Conservation (phyloP, 106 monocot genomes). For the Dendrobium catenatum region DNA sequence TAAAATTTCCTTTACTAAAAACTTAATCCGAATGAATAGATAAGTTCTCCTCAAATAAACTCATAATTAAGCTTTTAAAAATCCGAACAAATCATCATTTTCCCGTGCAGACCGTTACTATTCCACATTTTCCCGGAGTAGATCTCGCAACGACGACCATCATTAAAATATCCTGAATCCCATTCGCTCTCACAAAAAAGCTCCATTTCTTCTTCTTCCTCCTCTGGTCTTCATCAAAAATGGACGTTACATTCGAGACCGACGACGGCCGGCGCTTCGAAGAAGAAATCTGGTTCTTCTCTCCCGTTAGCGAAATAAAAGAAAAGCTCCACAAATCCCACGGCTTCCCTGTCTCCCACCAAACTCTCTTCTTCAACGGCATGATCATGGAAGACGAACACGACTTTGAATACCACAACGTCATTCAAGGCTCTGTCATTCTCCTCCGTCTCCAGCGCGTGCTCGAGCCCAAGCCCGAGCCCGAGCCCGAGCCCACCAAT, state of each 20-base stretch:
- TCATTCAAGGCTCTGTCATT: constrained; percentile 20
- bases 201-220: too few species aligned
- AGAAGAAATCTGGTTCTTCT: constrained; percentile 21
- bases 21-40: too few species aligned
- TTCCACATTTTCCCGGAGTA: too few species aligned
- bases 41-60: too few species aligned
- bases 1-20: too few species aligned
- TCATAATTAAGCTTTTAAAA: too few species aligned
- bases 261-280: constrained; percentile 13
- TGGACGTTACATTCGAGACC: constrained; percentile 13
- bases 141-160: too few species aligned
- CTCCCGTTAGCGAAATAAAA: constrained; percentile 15
- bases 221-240: neutral
- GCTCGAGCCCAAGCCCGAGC: neutral
- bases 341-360: constrained; percentile 17
- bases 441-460: neutral
- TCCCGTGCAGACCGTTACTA: too few species aligned
- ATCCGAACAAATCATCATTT: too few species aligned
- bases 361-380: constrained; percentile 19
- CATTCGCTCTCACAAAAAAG: too few species aligned
- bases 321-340: constrained; percentile 5
- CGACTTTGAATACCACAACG: constrained; percentile 9
- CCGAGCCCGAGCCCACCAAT: neutral
- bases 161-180: too few species aligned
- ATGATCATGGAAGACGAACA: constrained; percentile 10